Evolutionary conservation across 2,329 filamentous ascomycete genomes (phyloP), one percentile per base, ranked within the genome.

Genomic region (Talaromyces sp.): DNA sequence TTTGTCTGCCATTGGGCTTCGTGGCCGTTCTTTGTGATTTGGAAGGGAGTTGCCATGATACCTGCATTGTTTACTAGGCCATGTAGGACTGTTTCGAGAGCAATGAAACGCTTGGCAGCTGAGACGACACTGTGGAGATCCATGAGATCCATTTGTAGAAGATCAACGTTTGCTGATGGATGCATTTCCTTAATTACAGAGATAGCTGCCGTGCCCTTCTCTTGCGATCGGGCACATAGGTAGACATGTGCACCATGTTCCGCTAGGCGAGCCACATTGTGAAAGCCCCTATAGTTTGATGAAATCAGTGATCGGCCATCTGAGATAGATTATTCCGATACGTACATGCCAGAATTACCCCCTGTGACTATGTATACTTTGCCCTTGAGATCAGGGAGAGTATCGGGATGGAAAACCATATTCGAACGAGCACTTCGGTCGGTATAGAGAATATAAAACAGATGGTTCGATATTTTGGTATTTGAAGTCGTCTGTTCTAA

Each of bases 311-410:
- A 51, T 50, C 14, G n/a, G n/a, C n/a, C n/a, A n/a, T n/a, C n/a
- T n/a, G n/a, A n/a, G n/a, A n/a, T n/a, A n/a, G n/a, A n/a, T n/a
- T n/a, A n/a, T n/a, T n/a, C n/a, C n/a, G 43, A 58, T 48, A 69
- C 72, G 61, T 62, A 76, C 75, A 78, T 76, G 61, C 76, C 77
- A 10, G 75, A 70, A 51, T 77, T 78, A 0, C 75, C 75, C 36
- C 76, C 76, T 13, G 77, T 79, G 54, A 79, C 74, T 42, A 79
- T 66, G 50, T 69, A 78, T 13, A 77, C 70, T 62, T 73, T 76
- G 20, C 72, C 76, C 24, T 60, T 57, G 42, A 80, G 74, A 52
- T 73, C 62, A 8, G 76, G 76, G n/a, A 80, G 71, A 46, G 64
- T 66, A 30, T 75, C 69, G 8, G 72, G 73, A 58, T 73, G 62